These are phyloP conservation scores for Chalara sp. DNA, from an alignment of 2,329 filamentous ascomycete species.

Conservation along the genomic window DNA sequence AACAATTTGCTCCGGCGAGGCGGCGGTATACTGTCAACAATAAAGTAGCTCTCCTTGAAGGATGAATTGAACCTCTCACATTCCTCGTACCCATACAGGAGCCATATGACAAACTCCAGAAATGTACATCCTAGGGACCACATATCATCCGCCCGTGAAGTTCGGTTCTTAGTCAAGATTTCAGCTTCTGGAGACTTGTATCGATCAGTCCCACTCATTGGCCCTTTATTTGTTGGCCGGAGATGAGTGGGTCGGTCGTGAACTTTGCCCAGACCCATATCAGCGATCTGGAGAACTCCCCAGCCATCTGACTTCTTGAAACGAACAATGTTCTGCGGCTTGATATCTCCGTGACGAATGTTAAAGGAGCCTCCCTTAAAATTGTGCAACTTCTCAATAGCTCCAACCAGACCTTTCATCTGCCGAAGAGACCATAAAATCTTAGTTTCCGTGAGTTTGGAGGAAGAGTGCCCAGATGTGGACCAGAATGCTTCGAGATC, in stretches of 20 bases:
- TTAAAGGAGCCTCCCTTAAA: not conserved
- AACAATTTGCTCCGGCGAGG: no score
- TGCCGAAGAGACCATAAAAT: not conserved
- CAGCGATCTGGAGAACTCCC: constrained; percentile 1
- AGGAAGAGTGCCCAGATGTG: no score
- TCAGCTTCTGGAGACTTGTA: constrained; percentile 4
- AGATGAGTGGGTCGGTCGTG: not conserved
- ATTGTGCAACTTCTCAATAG: not conserved
- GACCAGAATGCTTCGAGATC: not conserved
- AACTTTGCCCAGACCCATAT: constrained; percentile 3
- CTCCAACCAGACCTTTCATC: not conserved
- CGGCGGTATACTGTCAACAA: no score
- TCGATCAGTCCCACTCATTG: not conserved
- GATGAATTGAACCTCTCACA: no score
- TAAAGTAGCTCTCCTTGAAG: no score
- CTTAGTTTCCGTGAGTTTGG: not conserved
- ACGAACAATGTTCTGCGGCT: not conserved
- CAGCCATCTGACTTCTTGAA: not conserved
- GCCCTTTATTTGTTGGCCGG: not conserved
- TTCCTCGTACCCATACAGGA: not conserved
- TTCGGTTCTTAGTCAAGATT: not conserved
- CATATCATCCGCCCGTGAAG: constrained; percentile 2
- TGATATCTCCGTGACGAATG: not conserved
- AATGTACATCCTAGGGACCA: constrained; percentile 8
- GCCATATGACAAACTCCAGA: constrained; percentile 6